phyloP scores from a whole-genome alignment of 768 basidiomycete genomes.

The Sistotremastrum suecicum region DNA sequence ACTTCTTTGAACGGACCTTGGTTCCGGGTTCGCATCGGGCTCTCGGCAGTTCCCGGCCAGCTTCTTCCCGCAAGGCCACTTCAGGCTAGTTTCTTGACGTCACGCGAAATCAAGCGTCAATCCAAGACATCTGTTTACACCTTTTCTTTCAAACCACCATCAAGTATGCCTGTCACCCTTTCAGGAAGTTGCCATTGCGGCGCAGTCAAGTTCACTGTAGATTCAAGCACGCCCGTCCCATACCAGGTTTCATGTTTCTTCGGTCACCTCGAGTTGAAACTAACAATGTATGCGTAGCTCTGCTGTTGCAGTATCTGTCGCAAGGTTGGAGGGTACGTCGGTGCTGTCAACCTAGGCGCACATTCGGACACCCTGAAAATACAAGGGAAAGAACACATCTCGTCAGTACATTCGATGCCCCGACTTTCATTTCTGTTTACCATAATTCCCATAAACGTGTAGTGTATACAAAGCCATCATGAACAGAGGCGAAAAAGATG shows the following conservation, averaged over 20 bases:
- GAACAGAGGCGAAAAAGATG: conserved; percentile 36
- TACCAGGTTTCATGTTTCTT: conserved; percentile 31
- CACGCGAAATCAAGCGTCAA: no score
- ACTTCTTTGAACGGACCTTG: no score
- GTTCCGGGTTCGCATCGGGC: no score
- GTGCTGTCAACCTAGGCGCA: conserved; percentile 54
- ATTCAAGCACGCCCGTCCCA: conserved; percentile 42
- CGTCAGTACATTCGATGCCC: conserved; percentile 18
- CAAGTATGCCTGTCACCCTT: conserved; percentile 40
- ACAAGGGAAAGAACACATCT: conserved; percentile 36
- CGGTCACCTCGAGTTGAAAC: not conserved
- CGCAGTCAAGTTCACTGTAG: conserved; percentile 19
- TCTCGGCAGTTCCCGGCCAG: no score
- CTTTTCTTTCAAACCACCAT: no score
- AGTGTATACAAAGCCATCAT: conserved; percentile 53
- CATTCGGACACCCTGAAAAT: conserved; percentile 35
- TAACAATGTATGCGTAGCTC: conserved; percentile 20
- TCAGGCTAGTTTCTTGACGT: no score
- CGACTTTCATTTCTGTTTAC: not conserved
- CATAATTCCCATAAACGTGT: not conserved
- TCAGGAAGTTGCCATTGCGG: conserved; percentile 25
- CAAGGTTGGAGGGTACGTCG: conserved; percentile 52
- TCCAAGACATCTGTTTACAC: no score
- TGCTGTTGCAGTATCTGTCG: conserved; percentile 60
- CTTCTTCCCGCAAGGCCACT: no score